Evolutionary conservation across 768 basidiomycete species (phyloP).

Genomic region (Pholiota conissans): DNA sequence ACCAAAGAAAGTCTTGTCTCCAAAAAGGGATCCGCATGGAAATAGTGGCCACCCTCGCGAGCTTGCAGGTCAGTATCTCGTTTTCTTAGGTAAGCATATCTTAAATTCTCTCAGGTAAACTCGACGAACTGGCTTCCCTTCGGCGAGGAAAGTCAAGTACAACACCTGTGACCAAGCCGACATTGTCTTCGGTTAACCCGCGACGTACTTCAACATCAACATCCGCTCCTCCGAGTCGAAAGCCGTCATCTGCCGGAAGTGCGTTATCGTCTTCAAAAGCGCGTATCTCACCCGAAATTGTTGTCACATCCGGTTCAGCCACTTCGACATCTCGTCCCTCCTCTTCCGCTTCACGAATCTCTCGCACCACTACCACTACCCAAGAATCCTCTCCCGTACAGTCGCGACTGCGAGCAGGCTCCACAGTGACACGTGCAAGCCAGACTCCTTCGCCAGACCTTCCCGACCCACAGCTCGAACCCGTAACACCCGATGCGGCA

Average conservation of each 20-base stretch:
- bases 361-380: not conserved
- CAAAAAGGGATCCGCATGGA: conserved; percentile 38
- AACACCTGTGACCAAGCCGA: conserved; percentile 10
- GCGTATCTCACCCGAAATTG: not conserved
- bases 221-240: not conserved
- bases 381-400: not conserved
- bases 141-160: conserved; percentile 12
- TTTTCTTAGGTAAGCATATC: not conserved
- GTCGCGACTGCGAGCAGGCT: not conserved
- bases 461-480: conserved; percentile 31
- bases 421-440: conserved; percentile 14
- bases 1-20: conserved; percentile 36
- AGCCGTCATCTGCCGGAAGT: not conserved
- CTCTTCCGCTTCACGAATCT: conserved; percentile 26
- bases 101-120: conserved; percentile 19
- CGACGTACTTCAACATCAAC: not conserved
- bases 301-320: not conserved
- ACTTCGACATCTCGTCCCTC: conserved; percentile 11
- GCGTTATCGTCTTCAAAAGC: not conserved
- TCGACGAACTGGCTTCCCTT: conserved; percentile 17
- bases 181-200: not conserved
- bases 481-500: conserved; percentile 32
- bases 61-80: conserved; percentile 27
- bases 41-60: conserved; percentile 25
- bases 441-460: conserved; percentile 45